phyloP scores from a whole-genome alignment of 2,329 filamentous ascomycete species.

The Plenodomus tracheiphilus region DNA sequence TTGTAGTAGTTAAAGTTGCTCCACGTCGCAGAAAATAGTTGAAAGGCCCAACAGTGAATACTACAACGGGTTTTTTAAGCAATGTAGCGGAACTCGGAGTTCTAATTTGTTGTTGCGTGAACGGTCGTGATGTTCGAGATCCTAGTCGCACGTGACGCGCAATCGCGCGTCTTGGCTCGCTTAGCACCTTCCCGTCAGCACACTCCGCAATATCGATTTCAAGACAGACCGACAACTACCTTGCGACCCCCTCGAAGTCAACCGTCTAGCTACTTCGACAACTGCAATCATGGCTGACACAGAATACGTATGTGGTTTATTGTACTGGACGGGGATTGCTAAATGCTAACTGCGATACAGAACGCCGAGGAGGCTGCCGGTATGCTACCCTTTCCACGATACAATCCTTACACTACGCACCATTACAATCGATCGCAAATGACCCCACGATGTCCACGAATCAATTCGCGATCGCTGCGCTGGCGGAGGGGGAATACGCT shows the following conservation, averaged over 20 bases:
- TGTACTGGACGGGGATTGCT: neutral
- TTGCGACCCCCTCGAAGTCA: constrained; percentile 43
- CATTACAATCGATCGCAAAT: constrained; percentile 12
- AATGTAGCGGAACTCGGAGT: neutral
- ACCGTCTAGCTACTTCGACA: constrained; percentile 49
- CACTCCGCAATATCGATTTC: constrained; percentile 10
- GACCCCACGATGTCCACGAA: constrained; percentile 2
- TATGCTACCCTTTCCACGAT: constrained; percentile 48
- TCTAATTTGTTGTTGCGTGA: neutral
- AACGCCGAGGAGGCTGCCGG: constrained; percentile 95
- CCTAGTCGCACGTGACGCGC: neutral
- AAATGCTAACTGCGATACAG: constrained; percentile 52
- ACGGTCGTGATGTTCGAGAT: neutral
- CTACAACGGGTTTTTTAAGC: too few relatives aligned
- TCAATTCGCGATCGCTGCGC: neutral
- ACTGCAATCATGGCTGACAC: constrained; percentile 80
- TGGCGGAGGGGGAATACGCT: constrained; percentile 1
- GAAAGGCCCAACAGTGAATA: too few relatives aligned
- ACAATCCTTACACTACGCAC: constrained; percentile 2
- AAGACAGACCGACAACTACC: constrained; percentile 31
- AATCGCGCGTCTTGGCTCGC: constrained; percentile 11
- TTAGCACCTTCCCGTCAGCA: constrained; percentile 8
- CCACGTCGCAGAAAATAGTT: too few relatives aligned
- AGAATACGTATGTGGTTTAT: constrained; percentile 75
- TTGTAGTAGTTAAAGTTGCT: too few relatives aligned